A percentile compares a stretch with the other conserved stretches of the same genome.
Conservation (phyloP, 371 early-diverging fungal genomes). For the Mortierella sp. region DNA sequence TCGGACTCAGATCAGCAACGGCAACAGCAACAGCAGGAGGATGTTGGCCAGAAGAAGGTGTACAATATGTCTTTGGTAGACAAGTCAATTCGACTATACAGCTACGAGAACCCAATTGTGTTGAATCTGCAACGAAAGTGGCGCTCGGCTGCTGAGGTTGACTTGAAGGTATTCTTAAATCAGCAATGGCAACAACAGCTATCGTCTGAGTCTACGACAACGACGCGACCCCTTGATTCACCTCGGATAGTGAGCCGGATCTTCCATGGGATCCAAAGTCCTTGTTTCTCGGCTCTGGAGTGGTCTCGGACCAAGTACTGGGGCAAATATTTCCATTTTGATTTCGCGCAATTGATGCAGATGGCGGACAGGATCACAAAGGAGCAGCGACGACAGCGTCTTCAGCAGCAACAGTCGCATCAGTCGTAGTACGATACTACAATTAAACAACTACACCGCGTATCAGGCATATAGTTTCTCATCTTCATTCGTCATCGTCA, state of each 20-base stretch:
- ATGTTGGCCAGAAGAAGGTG: not conserved
- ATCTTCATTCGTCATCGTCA: not conserved
- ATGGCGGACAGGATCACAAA: conserved; percentile 48
- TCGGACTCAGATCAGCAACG: not conserved
- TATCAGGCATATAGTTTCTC: not conserved
- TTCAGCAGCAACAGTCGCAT: conserved; percentile 1
- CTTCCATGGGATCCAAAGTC: conserved; percentile 72
- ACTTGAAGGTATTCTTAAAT: conserved; percentile 50
- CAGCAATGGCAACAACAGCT: conserved; percentile 33
- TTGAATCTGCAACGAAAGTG: conserved; percentile 35
- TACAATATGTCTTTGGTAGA: not conserved
- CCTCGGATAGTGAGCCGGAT: conserved; percentile 68
- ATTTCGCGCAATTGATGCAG: conserved; percentile 49
- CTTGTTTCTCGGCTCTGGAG: conserved; percentile 59
- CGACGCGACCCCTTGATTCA: conserved; percentile 22
- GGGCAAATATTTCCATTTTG: conserved; percentile 52
- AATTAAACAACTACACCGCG: too few relatives aligned
- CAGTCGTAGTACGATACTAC: too few relatives aligned
- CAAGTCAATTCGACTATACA: conserved; percentile 36
- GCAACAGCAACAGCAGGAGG: not conserved
- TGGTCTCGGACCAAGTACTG: conserved; percentile 55
- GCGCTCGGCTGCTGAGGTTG: conserved; percentile 55
- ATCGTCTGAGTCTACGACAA: not conserved
- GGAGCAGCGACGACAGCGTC: conserved; percentile 24
- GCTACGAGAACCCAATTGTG: conserved; percentile 32